These are phyloP conservation scores for Cochlearia excelsa DNA, from an alignment of 345 rosid genomes.

Conservation along the genomic window DNA sequence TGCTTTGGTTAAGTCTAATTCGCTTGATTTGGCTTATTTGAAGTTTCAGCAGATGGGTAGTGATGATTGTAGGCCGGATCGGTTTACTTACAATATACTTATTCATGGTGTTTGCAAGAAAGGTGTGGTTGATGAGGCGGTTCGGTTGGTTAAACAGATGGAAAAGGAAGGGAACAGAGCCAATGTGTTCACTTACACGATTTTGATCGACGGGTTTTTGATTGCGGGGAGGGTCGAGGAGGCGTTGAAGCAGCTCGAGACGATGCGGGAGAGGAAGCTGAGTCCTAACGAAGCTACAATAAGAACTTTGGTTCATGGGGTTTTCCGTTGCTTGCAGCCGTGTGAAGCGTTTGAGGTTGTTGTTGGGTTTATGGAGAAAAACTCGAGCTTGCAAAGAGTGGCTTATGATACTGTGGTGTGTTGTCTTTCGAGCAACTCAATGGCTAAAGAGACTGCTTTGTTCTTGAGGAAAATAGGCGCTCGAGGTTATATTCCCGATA, in stretches of 20 bases:
- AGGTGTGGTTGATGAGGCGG: constrained; percentile 81
- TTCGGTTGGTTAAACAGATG: constrained; percentile 84
- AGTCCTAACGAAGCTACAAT: constrained; percentile 74
- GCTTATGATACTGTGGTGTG: constrained; percentile 55
- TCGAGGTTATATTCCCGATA: constrained; percentile 56
- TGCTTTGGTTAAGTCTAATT: constrained; percentile 76
- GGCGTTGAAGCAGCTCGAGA: constrained; percentile 53
- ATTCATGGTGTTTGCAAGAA: constrained; percentile 81
- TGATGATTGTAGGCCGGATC: constrained; percentile 76
- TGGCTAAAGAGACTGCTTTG: constrained; percentile 71
- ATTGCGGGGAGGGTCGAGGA: constrained; percentile 68
- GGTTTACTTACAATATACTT: constrained; percentile 86
- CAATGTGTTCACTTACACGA: constrained; percentile 75
- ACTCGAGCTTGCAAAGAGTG: constrained; percentile 47
- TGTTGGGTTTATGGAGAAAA: constrained; percentile 49
- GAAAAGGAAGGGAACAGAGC: constrained; percentile 57
- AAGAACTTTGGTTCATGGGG: constrained; percentile 74
- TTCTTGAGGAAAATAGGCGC: constrained; percentile 47
- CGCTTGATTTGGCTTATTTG: constrained; percentile 83
- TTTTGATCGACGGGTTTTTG: constrained; percentile 77
- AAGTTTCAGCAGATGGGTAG: constrained; percentile 85
- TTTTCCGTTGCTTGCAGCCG: constrained; percentile 51
- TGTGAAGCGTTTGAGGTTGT: constrained; percentile 55
- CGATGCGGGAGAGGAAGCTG: constrained; percentile 56
- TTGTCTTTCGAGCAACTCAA: constrained; percentile 59